phyloP scores from a whole-genome alignment of 1,139 yeast genomes.

The Geotrichum carabidarum region DNA sequence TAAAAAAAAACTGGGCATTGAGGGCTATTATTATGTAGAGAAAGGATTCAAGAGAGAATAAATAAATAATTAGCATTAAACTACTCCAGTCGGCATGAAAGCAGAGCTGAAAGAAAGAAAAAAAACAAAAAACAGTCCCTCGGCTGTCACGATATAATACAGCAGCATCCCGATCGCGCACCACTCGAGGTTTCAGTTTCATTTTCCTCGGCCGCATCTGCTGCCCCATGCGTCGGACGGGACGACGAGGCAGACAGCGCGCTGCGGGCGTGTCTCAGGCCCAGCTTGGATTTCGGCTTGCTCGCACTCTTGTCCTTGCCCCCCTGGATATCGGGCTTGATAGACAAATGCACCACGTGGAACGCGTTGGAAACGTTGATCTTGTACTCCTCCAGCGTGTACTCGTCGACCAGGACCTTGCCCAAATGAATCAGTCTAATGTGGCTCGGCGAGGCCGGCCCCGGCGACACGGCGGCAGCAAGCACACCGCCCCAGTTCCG shows the following conservation, averaged over 20 bases:
- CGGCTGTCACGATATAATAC: background rate
- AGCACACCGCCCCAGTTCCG: slow-evolving; percentile 30
- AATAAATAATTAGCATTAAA: background rate
- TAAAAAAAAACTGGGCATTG: background rate
- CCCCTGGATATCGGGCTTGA: slow-evolving; percentile 28
- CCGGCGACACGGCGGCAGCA: slow-evolving; percentile 19
- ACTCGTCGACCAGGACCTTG: slow-evolving; percentile 31
- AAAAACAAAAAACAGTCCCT: background rate
- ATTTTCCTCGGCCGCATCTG: background rate
- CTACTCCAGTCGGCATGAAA: too few species aligned
- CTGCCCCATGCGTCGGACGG: background rate
- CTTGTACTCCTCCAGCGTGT: slow-evolving; percentile 27
- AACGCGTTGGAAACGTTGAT: slow-evolving; percentile 22
- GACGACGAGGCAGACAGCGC: background rate
- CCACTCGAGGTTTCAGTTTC: background rate
- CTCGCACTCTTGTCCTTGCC: slow-evolving; percentile 3
- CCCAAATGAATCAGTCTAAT: slow-evolving; percentile 34
- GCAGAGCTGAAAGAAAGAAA: background rate
- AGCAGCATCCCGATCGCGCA: slow-evolving; percentile 5
- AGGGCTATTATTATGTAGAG: background rate
- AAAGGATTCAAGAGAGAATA: background rate
- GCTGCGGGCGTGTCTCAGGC: background rate
- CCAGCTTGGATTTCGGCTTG: background rate
- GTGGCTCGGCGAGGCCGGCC: slow-evolving; percentile 16
- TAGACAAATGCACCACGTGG: slow-evolving; percentile 32